Evolutionary conservation across 305 asterid genomes (phyloP), one percentile per base, ranked within the genome.

Genomic region (Fraxinus sp.): DNA sequence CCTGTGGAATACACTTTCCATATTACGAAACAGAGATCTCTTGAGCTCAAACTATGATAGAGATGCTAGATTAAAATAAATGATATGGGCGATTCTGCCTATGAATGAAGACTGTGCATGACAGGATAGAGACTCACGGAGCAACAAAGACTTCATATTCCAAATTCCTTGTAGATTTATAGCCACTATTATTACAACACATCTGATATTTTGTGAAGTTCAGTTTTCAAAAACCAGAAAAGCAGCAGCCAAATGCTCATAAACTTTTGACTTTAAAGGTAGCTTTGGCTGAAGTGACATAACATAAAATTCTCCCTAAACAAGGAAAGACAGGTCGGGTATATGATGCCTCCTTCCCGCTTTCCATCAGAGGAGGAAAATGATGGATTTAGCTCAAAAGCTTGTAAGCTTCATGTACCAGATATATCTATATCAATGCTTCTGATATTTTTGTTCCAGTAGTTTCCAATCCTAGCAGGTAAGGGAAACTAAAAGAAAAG

Each of bases 181-280:
- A 33, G 49, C 77, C 77, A 16, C 46, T 35, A 35, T 35, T 73
- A 73, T 73, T 73, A 78, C 89, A 78, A 30, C 79, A 64, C 77
- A 73, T 49, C 59, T 52, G 16, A 81, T 78, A 57, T 72, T 64
- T 28, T 20, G 37, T 68, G 86, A 55, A 79, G 35, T 78, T 78
- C 71, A 37, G 68, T 18, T 78, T 70, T 32, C 10, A 79, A 81
- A 79, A 71, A 76, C 80, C 74, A 79, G 77, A 74, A 44, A 72
- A 68, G 74, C 86, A 62, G 74, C 74, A 52, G 78, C 76, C 86
- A 11, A 82, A 81, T 78, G 70, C 84, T 76, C 80, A 78, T 76
- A 66, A 82, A 77, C 83, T 74, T 77, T 85, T 77, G 39, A 80
- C 81, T 74, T 73, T 26, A 85, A 84, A 83, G 75, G 83, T 68